phyloP scores from a whole-genome alignment of 2,329 filamentous ascomycete genomes.

The Fusarium marasasianum region DNA sequence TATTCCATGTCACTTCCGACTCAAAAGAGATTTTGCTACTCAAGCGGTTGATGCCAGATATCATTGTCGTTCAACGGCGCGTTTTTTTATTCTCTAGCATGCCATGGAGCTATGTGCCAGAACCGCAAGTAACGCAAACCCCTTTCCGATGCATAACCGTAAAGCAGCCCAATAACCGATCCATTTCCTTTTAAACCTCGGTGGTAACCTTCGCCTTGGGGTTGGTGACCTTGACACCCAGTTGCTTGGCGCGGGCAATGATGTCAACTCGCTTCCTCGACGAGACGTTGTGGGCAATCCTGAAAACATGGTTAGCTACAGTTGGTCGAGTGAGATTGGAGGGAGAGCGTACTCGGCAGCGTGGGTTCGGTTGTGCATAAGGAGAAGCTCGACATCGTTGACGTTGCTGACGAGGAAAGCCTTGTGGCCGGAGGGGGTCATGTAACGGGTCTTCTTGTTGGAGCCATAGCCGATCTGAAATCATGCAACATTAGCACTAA shows the following conservation, averaged over 20 bases:
- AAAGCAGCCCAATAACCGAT: slow-evolving; percentile 45
- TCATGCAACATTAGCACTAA: slow-evolving; percentile 31
- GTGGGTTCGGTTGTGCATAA: slow-evolving; percentile 99
- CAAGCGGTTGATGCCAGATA: slow-evolving; percentile 35
- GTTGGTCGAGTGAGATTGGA: neutral
- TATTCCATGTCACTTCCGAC: slow-evolving; percentile 4
- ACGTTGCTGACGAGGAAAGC: slow-evolving; percentile 98
- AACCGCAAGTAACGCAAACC: slow-evolving; percentile 46
- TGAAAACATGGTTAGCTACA: slow-evolving; percentile 52
- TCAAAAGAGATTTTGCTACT: slow-evolving; percentile 25
- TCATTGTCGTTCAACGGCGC: slow-evolving; percentile 45
- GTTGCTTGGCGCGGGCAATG: slow-evolving; percentile 94
- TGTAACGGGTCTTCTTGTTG: slow-evolving; percentile 99
- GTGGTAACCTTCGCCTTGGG: slow-evolving; percentile 98
- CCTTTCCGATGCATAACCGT: slow-evolving; percentile 46
- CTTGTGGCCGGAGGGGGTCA: slow-evolving; percentile 99
- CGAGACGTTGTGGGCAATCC: slow-evolving; percentile 97
- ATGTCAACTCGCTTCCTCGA: slow-evolving; percentile 99
- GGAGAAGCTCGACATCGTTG: slow-evolving; percentile 93
- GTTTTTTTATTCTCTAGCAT: slow-evolving; percentile 46
- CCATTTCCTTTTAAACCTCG: slow-evolving; percentile 72
- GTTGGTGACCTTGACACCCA: slow-evolving; percentile 99
- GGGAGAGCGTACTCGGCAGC: slow-evolving; percentile 86
- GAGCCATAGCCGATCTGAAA: slow-evolving; percentile 94
- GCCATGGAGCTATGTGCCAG: slow-evolving; percentile 41